Evolutionary conservation across 2,329 filamentous ascomycete species (phyloP), one percentile per base, ranked within the genome.

Genomic region (Elsinoe perseae): DNA sequence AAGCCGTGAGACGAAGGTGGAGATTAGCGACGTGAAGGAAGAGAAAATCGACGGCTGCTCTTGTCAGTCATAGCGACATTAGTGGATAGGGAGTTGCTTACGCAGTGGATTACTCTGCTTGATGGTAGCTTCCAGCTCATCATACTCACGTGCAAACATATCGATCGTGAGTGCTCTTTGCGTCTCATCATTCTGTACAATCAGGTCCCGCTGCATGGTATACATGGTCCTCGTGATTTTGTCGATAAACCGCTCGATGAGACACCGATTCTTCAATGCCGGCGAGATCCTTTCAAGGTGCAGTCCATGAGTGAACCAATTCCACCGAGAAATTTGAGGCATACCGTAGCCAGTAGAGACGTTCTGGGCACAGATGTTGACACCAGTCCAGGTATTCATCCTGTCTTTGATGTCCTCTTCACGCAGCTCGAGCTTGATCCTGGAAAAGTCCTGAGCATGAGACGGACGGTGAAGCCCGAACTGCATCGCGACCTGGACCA

Each of bases 401-500:
- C 88, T 80, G 65, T 93, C 87, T 62, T 86, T 81, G 57, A 91
- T 80, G 64, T 91, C 87, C 66, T 91, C 87, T 64, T 85, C 85
- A 63, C 87, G 86, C 36, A 92, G 75, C 62, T 90, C 84, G 21
- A 71, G 63, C 30, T 65, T 64, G 25, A 87, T 84, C 50, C 87
- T 77, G 1, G 86, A 89, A 68, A 92, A 93, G 68, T 92, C 88
- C 68, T 91, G 86, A 43, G 87, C 87, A 68, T 91, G 84, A 56
- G 85, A 89, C 10, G 87, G 88, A 48, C 87, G 81, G 65, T 93
- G 87, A 54, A 93, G 76, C 18, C 88, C 87, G 62, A 91, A 89
- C 61, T 89, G 87, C 61, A 89, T 90, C 7, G 88, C 88, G 20
- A 87, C 82, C 72, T 91, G 89, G 82, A 92, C 90, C 86, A 92